These are phyloP conservation scores for Babesia divergens DNA, from an alignment of 169 alveolate genomes.

Conservation along the genomic window DNA sequence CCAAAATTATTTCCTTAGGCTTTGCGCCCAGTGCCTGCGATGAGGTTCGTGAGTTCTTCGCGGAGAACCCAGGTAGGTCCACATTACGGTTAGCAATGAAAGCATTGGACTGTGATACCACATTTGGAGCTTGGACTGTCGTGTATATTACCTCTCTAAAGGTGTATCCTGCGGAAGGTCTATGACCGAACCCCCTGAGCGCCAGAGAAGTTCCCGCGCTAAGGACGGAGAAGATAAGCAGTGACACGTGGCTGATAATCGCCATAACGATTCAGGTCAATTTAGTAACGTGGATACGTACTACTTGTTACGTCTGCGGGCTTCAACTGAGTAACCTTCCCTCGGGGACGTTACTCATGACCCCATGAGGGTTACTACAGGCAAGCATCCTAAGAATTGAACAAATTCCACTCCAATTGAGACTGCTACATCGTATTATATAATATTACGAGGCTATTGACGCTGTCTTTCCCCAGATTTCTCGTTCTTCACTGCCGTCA, in stretches of 20 bases:
- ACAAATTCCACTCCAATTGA: too few species aligned
- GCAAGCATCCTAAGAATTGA: too few species aligned
- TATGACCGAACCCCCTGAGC: background rate
- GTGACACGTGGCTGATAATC: background rate
- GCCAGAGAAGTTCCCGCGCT: slow-evolving; percentile 12
- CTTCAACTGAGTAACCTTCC: background rate
- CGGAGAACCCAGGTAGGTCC: background rate
- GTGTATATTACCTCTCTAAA: background rate
- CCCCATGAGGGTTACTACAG: slow-evolving; percentile 7
- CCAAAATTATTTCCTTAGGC: slow-evolving; percentile 74
- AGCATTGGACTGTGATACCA: background rate
- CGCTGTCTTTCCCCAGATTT: too few species aligned
- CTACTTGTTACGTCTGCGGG: background rate
- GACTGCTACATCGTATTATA: background rate
- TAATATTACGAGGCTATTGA: too few species aligned
- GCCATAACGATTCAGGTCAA: slow-evolving; percentile 1
- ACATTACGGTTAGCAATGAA: background rate
- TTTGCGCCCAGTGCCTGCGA: slow-evolving; percentile 21
- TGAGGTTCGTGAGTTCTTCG: background rate
- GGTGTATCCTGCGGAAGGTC: slow-evolving; percentile 8
- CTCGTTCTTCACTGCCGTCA: too few species aligned
- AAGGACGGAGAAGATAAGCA: background rate
- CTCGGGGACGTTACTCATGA: background rate
- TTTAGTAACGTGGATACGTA: background rate
- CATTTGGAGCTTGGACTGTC: background rate